A percentile compares a stretch with the other conserved stretches of the same genome.
Conservation (phyloP, 495 filamentous ascomycete species). For the Diplogelasinospora grovesii region DNA sequence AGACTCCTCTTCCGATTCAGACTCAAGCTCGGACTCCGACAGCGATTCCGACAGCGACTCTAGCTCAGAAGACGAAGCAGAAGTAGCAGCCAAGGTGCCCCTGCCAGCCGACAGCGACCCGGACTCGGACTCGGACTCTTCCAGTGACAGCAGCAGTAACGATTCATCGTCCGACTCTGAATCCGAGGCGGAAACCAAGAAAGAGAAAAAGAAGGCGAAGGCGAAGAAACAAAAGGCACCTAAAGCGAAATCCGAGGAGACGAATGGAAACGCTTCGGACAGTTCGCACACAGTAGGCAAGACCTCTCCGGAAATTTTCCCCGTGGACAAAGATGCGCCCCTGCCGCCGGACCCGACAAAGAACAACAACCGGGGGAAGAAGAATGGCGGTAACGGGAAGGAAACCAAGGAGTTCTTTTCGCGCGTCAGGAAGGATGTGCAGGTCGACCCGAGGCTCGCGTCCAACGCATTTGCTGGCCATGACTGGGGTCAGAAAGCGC, state of each 20-base stretch:
- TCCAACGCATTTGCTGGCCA: conserved; percentile 75
- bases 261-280: conserved; percentile 19
- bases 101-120: conserved; percentile 37
- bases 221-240: conserved; percentile 18
- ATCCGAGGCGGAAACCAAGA: conserved; percentile 25
- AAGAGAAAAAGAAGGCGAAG: conserved; percentile 15
- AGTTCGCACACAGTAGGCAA: conserved; percentile 38
- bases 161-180: conserved; percentile 29
- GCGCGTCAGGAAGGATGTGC: conserved; percentile 51
- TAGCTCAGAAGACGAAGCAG: conserved; percentile 32
- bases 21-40: conserved; percentile 20
- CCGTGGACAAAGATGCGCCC: conserved; percentile 30
- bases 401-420: conserved; percentile 57
- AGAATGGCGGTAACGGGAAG: conserved; percentile 33
- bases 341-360: conserved; percentile 46
- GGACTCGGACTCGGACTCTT: conserved; percentile 28
- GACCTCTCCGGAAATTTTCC: conserved; percentile 32
- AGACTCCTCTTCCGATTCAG: conserved; percentile 24
- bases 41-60: conserved; percentile 35
- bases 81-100: conserved; percentile 48
- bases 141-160: conserved; percentile 25
- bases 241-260: conserved; percentile 6
- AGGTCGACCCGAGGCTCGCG: conserved; percentile 52
- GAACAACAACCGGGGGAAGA: conserved; percentile 40
- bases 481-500: conserved; percentile 83